Percentiles rank a stretch among this genome's conserved stretches.
Evolutionary conservation across 2,329 filamentous ascomycete genomes (phyloP).

Genomic region (Tolypocladium album): DNA sequence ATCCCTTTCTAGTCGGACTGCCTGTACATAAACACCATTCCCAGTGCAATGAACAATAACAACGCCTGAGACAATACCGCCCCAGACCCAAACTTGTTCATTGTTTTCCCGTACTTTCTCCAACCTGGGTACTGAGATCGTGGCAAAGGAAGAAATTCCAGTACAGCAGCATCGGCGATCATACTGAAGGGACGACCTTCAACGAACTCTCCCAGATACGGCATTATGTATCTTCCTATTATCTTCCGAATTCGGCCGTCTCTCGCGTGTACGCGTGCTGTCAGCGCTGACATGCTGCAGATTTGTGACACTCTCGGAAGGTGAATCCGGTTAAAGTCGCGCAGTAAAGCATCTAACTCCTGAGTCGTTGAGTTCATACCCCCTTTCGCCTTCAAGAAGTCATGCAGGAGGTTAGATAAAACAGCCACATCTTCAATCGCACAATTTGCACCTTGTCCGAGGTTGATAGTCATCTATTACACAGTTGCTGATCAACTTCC

Average conservation of each 20-base stretch:
- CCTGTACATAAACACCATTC: background rate
- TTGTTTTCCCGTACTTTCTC: background rate
- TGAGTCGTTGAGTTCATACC: background rate
- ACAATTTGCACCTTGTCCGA: slow-evolving; percentile 1
- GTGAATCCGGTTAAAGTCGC: background rate
- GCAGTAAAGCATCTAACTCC: background rate
- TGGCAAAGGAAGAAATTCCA: background rate
- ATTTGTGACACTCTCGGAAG: background rate
- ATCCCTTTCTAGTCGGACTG: background rate
- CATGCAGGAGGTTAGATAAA: background rate
- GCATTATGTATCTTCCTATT: background rate
- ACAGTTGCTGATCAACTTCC: background rate
- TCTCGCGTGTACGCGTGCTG: background rate
- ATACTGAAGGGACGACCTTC: background rate
- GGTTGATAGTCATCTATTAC: background rate
- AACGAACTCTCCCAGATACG: background rate
- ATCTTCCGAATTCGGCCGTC: background rate
- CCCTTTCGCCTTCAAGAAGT: background rate
- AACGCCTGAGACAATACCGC: too few species aligned
- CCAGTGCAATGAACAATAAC: background rate
- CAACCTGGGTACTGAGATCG: background rate
- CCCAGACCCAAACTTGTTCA: background rate
- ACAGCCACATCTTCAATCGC: slow-evolving; percentile 2
- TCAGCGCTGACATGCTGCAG: background rate
- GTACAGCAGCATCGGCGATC: background rate